Conservation (phyloP, 176 grass and related monocot genomes). For the Oryza australiensis region DNA sequence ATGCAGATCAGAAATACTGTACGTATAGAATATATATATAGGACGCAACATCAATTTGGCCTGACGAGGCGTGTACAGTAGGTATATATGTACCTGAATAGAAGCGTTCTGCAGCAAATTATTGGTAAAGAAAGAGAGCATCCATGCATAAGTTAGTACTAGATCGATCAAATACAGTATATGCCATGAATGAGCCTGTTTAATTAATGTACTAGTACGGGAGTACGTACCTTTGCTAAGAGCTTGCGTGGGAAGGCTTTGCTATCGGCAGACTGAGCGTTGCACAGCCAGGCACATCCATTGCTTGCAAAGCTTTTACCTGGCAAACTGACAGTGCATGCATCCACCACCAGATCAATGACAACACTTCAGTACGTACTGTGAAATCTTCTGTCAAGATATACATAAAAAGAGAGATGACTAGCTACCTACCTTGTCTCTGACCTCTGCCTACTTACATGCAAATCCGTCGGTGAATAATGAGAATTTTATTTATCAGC, state of each 20-base stretch:
- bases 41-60: too few relatives aligned
- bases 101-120: conserved; percentile 45
- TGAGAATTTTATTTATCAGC: too few relatives aligned
- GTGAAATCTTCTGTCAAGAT: neutral
- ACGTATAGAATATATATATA: too few relatives aligned
- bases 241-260: conserved; percentile 64
- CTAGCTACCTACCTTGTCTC: too few relatives aligned
- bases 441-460: too few relatives aligned
- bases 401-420: too few relatives aligned
- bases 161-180: neutral
- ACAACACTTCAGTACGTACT: neutral
- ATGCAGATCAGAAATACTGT: too few relatives aligned
- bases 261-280: conserved; percentile 59
- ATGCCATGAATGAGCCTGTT: neutral
- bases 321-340: conserved; percentile 51
- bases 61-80: neutral
- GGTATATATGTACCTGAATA: conserved; percentile 51
- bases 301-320: conserved; percentile 63
- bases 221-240: conserved; percentile 60
- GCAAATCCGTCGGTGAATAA: too few relatives aligned
- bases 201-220: neutral
- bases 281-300: conserved; percentile 60
- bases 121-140: neutral
- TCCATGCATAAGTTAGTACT: too few relatives aligned
- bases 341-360: neutral